phyloP scores from a whole-genome alignment of 208 protist genomes.

The Endotrypanum monterogeii region DNA sequence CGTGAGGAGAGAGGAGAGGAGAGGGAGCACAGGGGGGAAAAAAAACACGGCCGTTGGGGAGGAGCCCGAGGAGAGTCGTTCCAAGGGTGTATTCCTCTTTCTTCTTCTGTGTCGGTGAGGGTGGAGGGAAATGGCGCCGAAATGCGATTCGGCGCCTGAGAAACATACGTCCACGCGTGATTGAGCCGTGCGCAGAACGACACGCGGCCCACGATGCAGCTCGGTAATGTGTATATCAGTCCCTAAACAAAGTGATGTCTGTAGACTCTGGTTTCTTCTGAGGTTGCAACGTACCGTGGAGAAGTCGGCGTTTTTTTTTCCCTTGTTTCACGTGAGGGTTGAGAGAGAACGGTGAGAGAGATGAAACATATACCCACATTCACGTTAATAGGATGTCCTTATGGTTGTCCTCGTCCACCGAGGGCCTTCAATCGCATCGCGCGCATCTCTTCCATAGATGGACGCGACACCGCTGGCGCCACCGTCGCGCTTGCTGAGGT shows the following conservation, averaged over 20 bases:
- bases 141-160: neutral
- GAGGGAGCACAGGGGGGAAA: too few relatives aligned
- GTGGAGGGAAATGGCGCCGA: neutral
- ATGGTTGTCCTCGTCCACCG: constrained; percentile 4
- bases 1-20: too few relatives aligned
- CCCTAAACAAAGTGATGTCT: too few relatives aligned
- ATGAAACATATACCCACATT: constrained; percentile 3
- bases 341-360: too few relatives aligned
- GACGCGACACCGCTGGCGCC: neutral
- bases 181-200: neutral
- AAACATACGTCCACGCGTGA: neutral
- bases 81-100: too few relatives aligned
- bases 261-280: neutral
- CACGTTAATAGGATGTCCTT: neutral
- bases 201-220: neutral
- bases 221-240: neutral
- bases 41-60: too few relatives aligned
- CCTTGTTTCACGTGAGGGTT: too few relatives aligned
- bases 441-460: constrained; percentile 31
- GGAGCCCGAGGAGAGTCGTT: too few relatives aligned
- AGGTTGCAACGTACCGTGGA: too few relatives aligned
- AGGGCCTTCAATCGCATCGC: constrained; percentile 14
- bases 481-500: constrained; percentile 18
- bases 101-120: too few relatives aligned
- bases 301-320: too few relatives aligned